phyloP scores from a whole-genome alignment of 495 filamentous ascomycete genomes.

The Hypoxylon fuscum region DNA sequence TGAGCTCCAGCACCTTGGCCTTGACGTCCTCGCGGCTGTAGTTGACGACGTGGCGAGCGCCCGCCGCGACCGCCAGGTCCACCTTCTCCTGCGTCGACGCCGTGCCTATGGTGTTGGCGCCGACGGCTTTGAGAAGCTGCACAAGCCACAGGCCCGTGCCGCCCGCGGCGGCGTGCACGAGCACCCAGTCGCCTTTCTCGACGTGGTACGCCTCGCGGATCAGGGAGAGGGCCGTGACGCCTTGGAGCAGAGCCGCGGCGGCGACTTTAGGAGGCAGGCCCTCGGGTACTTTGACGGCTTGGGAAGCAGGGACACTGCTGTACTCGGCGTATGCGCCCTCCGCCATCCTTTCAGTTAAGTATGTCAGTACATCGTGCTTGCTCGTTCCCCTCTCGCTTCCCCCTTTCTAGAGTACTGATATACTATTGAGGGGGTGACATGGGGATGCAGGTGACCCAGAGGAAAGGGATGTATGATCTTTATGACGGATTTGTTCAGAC shows the following conservation, averaged over 20 bases:
- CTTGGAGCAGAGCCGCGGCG: conserved; percentile 79
- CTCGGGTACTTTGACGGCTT: conserved; percentile 71
- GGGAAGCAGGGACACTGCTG: conserved; percentile 65
- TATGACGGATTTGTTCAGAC: neutral
- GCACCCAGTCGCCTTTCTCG: conserved; percentile 77
- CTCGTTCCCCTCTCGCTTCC: neutral
- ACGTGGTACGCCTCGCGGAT: conserved; percentile 80
- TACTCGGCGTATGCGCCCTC: conserved; percentile 77
- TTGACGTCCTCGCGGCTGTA: conserved; percentile 74
- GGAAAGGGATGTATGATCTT: conserved; percentile 10
- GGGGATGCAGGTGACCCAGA: conserved; percentile 1
- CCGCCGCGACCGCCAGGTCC: conserved; percentile 69
- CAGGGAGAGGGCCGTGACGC: conserved; percentile 84
- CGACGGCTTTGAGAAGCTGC: conserved; percentile 76
- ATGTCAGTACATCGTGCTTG: conserved; percentile 11
- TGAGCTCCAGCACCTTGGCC: conserved; percentile 72
- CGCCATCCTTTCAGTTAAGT: conserved; percentile 50
- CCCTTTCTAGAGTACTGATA: no score
- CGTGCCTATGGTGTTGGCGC: conserved; percentile 85
- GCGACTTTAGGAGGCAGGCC: conserved; percentile 68
- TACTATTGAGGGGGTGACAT: conserved; percentile 1
- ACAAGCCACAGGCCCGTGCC: conserved; percentile 83
- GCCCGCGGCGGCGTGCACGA: conserved; percentile 91
- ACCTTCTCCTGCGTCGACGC: conserved; percentile 79
- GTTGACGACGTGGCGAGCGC: conserved; percentile 78